Evolutionary conservation across 495 filamentous ascomycete species (phyloP), one percentile per base, ranked within the genome.

Genomic region (Stereocaulon alpinum): DNA sequence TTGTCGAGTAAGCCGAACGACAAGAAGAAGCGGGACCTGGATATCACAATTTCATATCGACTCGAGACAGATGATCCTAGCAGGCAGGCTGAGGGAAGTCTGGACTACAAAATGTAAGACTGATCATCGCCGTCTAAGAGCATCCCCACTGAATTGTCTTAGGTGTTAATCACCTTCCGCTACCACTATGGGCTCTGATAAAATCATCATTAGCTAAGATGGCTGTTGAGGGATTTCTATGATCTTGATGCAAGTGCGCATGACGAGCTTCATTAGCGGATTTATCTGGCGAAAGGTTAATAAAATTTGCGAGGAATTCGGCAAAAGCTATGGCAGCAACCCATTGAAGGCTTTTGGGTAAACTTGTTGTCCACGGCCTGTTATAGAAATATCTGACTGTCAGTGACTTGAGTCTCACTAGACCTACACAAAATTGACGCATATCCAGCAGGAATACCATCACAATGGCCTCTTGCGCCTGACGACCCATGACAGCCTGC

Each of bases 21-120:
- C 57, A 89, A 89, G 81, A 98, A 97, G 76, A 86, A 85, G 71
- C 85, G 93, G 57, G 93, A 98, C 68, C 79, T 98, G 34, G 93
- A 98, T 70, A 95, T 98, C 70, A 84, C 77, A 71, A 80, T 98
- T 67, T 76, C 84, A 27, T 98, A 96, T 76, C 77, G 80, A 63
- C 78, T 96, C 37, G 82, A 88, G 60, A 88, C 88, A 14, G 70
- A 80, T 14, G 91, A 96, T 70, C 74, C 73, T 17, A 84, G 73
- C 32, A 79, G 92, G 60, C 68, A 70, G 55, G 86, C 85, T 5
- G 72, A 82, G 64, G 92, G 91, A 51, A 72, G 71, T 63, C 88
- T 87, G 66, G 77, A 82, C 61, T 97, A 96, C 77, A 91, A 86
- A 77, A 98, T 98, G 93, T 97, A 66, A 71, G 66, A 55, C 45